A percentile compares a stretch with the other conserved stretches of the same genome.
phyloP scores from a whole-genome alignment of 805 yeast species.

The Candida xyloterini region DNA sequence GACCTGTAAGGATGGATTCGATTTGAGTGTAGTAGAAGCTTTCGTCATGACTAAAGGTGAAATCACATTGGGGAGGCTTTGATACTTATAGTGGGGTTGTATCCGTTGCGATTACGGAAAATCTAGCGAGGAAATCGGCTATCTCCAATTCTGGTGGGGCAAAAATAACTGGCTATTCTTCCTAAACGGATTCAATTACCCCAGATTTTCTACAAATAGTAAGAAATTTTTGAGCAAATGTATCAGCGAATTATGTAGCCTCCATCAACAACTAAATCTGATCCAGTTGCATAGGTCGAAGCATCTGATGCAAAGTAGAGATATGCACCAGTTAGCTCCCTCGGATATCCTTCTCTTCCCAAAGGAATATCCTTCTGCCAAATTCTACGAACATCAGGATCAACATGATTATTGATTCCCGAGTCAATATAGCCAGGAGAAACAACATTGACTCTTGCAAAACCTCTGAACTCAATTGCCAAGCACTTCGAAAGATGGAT shows the following conservation, averaged over 20 bases:
- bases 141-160: not conserved
- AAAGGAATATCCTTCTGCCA: constrained; percentile 38
- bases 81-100: too few relatives aligned
- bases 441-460: constrained; percentile 42
- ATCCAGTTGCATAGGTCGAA: constrained; percentile 47
- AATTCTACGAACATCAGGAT: constrained; percentile 22
- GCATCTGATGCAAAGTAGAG: constrained; percentile 54
- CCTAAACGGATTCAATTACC: not conserved
- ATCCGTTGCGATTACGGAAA: too few relatives aligned
- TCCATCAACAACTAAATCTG: constrained; percentile 49
- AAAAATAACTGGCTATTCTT: not conserved
- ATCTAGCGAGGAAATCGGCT: not conserved
- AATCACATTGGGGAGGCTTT: too few relatives aligned
- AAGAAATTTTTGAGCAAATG: not conserved
- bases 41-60: not conserved
- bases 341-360: constrained; percentile 48
- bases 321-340: constrained; percentile 51
- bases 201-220: not conserved
- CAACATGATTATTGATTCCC: constrained; percentile 36
- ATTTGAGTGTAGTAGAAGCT: not conserved
- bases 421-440: constrained; percentile 31
- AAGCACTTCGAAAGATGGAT: constrained; percentile 45
- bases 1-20: constrained; percentile 22
- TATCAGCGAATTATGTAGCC: constrained; percentile 37
- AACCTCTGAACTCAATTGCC: constrained; percentile 47